Base-by-base conservation (phyloP, 1,284 basidiomycete species). In the Coniferiporia sulphurascens region DNA sequence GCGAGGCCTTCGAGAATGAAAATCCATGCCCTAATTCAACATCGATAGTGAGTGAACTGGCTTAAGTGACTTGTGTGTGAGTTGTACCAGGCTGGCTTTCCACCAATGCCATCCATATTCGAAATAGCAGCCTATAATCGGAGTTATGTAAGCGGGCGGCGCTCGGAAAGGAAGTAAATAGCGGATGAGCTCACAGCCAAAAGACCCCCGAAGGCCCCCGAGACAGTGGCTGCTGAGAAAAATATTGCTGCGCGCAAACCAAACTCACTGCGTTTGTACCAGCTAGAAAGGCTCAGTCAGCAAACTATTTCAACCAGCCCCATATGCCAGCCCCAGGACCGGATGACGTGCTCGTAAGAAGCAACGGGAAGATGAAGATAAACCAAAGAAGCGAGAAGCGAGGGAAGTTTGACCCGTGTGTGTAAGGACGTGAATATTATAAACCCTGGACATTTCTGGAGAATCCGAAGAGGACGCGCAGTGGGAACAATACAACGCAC, bases 11-110 rank as follows among this genome's bases (percentile, higher is more conserved):
- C 60, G 9, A 62, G 41, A 13, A 62, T 62, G 52, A 62, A 62
- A 56, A 74, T 72, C 71, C 72, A 73, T 41, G 65, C 62, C 65
- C 59, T 59, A n/a, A n/a, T n/a, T n/a, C n/a, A n/a, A n/a, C n/a
- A 19, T 3, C 27, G 5, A 81, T 0, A 74, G 77, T n/a, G n/a
- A n/a, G n/a, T n/a, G n/a, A n/a, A n/a, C n/a, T 15, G 17, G 2
- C 2, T 36, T 21, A 21, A 13, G 9, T 12, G 34, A 15, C 6
- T 34, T 21, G 41, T n/a, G 32, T 27, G 32, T 34, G 43, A 17
- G 4, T 52, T 17, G n/a, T 48, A 59, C 63, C 67, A 72, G 13
- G 67, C 71, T 27, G 64, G 62, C 19, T 70, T 63, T 7, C 70
- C 65, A 21, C 59, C 68, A 17, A 73, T 65, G 13, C 65, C 67